Evolutionary conservation across 1,284 basidiomycete species (phyloP).

Genomic region (Ganoderma meredithae): DNA sequence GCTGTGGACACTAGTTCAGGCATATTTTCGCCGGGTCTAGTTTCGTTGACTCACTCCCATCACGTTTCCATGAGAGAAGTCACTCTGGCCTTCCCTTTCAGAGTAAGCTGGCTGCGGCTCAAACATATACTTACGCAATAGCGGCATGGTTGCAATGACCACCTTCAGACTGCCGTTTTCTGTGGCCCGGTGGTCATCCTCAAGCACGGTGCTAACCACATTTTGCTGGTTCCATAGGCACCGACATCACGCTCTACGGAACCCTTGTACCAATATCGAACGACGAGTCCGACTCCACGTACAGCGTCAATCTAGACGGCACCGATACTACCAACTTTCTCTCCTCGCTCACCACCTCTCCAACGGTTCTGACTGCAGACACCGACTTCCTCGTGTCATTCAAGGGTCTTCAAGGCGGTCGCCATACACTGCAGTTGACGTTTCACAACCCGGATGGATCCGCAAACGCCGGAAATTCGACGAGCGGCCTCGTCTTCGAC

Average conservation of each 20-base stretch:
- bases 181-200: background rate
- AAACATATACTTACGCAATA: too few relatives aligned
- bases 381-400: slow-evolving; percentile 41
- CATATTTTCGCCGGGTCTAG: background rate
- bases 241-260: slow-evolving; percentile 40
- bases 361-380: slow-evolving; percentile 33
- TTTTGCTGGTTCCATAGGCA: slow-evolving; percentile 34
- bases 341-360: slow-evolving; percentile 28
- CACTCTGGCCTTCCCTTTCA: background rate
- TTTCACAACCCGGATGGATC: slow-evolving; percentile 36
- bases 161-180: background rate
- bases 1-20: background rate
- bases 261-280: slow-evolving; percentile 29
- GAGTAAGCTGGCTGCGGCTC: background rate
- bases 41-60: background rate
- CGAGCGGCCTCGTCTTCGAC: slow-evolving; percentile 35
- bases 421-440: slow-evolving; percentile 40
- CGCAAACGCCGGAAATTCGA: slow-evolving; percentile 15
- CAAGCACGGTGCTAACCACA: background rate
- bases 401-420: slow-evolving; percentile 37
- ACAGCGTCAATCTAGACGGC: slow-evolving; percentile 40
- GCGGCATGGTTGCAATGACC: background rate
- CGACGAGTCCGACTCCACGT: slow-evolving; percentile 32
- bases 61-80: background rate
- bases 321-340: slow-evolving; percentile 40